phyloP scores from a whole-genome alignment of 176 grass and related monocot genomes.

The Carex parvula region DNA sequence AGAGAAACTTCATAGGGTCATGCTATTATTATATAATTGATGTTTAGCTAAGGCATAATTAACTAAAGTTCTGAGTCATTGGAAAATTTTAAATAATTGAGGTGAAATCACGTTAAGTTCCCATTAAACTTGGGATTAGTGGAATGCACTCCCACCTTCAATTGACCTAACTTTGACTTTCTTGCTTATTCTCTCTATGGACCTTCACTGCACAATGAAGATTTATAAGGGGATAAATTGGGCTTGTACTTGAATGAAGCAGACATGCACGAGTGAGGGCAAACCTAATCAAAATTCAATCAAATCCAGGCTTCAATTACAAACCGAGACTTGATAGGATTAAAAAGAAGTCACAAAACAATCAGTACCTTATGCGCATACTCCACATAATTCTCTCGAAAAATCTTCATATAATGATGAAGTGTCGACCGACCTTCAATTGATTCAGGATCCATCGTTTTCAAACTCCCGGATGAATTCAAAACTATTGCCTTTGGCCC shows the following conservation, averaged over 20 bases:
- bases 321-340: neutral
- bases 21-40: neutral
- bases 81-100: neutral
- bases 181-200: neutral
- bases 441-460: conserved; percentile 58
- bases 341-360: conserved; percentile 3
- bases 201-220: neutral
- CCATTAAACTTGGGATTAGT: neutral
- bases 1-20: no score
- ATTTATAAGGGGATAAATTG: neutral
- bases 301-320: neutral
- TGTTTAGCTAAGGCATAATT: neutral
- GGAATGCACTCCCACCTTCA: neutral
- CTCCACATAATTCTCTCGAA: conserved; percentile 95
- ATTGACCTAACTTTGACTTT: neutral
- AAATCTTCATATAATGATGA: conserved; percentile 96
- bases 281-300: conserved; percentile 7
- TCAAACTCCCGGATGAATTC: conserved; percentile 58
- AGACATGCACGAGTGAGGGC: neutral
- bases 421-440: conserved; percentile 85
- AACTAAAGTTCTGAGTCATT: neutral
- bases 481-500: conserved; percentile 69
- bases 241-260: neutral
- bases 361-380: conserved; percentile 85
- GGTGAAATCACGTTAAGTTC: neutral